phyloP scores from a whole-genome alignment of 768 basidiomycete species.

The Pleurotus ostreatus region DNA sequence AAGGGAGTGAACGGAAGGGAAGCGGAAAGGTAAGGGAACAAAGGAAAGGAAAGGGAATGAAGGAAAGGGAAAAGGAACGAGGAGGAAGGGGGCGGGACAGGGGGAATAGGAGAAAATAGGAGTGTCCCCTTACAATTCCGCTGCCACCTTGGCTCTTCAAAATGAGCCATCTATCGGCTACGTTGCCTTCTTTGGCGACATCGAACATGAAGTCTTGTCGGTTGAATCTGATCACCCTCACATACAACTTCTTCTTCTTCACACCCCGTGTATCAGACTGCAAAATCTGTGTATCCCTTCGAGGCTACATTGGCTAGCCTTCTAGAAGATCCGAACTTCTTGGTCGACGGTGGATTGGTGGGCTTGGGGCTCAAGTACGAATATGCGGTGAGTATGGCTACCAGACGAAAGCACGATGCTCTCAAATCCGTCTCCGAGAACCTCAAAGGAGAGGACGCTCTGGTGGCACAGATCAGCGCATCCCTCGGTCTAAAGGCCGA shows the following conservation, averaged over 20 bases:
- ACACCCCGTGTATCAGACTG: neutral
- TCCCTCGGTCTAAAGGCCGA: constrained; percentile 14
- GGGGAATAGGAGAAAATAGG: no score
- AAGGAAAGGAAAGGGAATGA: no score
- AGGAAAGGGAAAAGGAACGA: no score
- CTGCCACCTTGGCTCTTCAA: constrained; percentile 5
- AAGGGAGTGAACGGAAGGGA: no score
- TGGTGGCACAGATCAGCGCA: constrained; percentile 15
- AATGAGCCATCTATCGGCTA: constrained; percentile 18
- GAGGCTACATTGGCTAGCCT: constrained; percentile 19
- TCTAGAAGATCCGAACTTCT: constrained; percentile 20
- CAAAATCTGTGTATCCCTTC: neutral
- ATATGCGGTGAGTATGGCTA: constrained; percentile 23
- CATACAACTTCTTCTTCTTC: constrained; percentile 36
- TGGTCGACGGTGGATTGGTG: constrained; percentile 22
- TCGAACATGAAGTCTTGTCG: constrained; percentile 41
- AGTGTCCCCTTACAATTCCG: constrained; percentile 12
- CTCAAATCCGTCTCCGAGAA: constrained; percentile 13
- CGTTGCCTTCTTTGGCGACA: constrained; percentile 38
- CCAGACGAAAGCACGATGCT: neutral
- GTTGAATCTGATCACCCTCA: constrained; percentile 39
- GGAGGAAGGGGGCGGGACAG: no score
- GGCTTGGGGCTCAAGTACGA: constrained; percentile 22
- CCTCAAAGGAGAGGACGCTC: constrained; percentile 28
- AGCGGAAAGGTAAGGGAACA: no score